phyloP scores from a whole-genome alignment of 2,329 filamentous ascomycete genomes.

The Penicillium janthinellum region DNA sequence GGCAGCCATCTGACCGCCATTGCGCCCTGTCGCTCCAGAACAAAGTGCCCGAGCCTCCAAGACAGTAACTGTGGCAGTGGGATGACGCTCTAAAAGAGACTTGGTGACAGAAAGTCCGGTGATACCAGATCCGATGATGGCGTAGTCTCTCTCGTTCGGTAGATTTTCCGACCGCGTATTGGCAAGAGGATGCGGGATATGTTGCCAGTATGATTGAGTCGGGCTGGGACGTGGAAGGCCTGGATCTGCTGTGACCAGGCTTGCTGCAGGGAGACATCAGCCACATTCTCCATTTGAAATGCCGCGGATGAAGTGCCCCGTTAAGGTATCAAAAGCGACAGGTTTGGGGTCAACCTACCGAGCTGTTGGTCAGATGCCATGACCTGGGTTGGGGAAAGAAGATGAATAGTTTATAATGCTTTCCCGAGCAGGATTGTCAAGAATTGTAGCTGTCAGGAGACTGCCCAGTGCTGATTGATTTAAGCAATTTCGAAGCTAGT shows the following conservation, averaged over 20 bases:
- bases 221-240: constrained; percentile 40
- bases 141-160: constrained; percentile 30
- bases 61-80: constrained; percentile 32
- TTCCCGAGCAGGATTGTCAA: neutral
- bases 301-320: neutral
- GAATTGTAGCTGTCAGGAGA: neutral
- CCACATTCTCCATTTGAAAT: neutral
- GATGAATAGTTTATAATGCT: neutral
- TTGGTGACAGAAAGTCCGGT: constrained; percentile 37
- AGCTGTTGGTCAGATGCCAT: constrained; percentile 17
- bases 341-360: neutral
- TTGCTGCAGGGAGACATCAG: constrained; percentile 1
- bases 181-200: constrained; percentile 35
- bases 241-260: constrained; percentile 32
- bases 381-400: neutral
- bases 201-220: constrained; percentile 42
- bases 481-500: neutral
- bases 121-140: constrained; percentile 42
- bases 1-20: constrained; percentile 38
- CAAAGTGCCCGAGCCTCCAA: constrained; percentile 40
- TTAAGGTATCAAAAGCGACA: neutral
- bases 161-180: constrained; percentile 32
- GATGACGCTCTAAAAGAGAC: constrained; percentile 32
- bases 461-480: neutral
- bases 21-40: constrained; percentile 42